phyloP scores from a whole-genome alignment of 2,329 filamentous ascomycete genomes.

The Hymenoscyphus linearis region DNA sequence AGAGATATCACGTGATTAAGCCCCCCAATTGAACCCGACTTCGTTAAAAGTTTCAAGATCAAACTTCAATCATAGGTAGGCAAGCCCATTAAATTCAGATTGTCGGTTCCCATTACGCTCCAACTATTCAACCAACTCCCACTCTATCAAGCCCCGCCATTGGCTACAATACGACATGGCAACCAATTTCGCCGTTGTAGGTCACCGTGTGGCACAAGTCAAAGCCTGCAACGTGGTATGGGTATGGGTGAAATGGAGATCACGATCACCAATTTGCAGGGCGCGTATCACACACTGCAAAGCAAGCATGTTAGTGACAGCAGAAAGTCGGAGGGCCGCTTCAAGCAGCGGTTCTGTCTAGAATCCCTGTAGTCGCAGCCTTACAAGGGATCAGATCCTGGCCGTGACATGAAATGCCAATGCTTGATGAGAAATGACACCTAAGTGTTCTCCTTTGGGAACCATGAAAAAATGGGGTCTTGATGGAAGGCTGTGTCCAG shows the following conservation, averaged over 20 bases:
- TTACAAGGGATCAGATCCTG: not conserved
- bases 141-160: not conserved
- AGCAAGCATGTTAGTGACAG: no score
- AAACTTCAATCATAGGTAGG: not conserved
- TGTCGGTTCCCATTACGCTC: not conserved
- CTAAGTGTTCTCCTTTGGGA: conserved; percentile 4
- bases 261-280: not conserved
- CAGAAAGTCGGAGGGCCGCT: not conserved
- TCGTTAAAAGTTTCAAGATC: not conserved
- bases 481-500: not conserved
- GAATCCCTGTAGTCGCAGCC: not conserved
- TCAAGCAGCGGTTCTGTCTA: not conserved
- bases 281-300: not conserved
- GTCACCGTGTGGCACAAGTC: not conserved
- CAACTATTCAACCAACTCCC: not conserved
- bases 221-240: conserved; percentile 4
- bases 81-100: no score
- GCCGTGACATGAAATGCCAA: no score
- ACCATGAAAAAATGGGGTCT: not conserved
- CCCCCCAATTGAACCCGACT: no score
- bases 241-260: not conserved
- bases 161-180: not conserved
- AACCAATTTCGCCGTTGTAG: not conserved
- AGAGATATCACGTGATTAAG: not conserved
- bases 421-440: not conserved